These are phyloP conservation scores for Penicillium paradoxum DNA, from an alignment of 495 filamentous ascomycete genomes.

Conservation along the genomic window DNA sequence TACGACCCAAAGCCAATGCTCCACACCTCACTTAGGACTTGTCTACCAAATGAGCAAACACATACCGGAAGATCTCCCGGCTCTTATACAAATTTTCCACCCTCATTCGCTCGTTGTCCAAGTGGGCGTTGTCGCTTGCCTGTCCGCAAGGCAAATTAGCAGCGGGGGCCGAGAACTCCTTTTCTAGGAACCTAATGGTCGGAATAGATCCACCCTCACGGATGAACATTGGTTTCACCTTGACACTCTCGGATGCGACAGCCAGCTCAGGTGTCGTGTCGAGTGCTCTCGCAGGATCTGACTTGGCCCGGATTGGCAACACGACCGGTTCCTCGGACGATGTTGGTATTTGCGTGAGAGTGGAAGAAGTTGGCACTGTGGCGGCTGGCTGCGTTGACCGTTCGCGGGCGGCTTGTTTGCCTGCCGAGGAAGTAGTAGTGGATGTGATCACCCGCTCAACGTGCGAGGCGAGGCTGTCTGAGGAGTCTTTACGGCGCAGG, in stretches of 20 bases:
- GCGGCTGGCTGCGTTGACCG: conserved; percentile 33
- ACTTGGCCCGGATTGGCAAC: conserved; percentile 22
- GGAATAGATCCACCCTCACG: conserved; percentile 94
- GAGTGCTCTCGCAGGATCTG: neutral
- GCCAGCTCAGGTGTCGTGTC: neutral
- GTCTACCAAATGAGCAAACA: conserved; percentile 67
- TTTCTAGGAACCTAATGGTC: conserved; percentile 87
- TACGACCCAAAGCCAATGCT: neutral
- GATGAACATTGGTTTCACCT: conserved; percentile 67
- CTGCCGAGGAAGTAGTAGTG: conserved; percentile 36
- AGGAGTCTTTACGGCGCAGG: conserved; percentile 37
- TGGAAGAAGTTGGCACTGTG: conserved; percentile 53
- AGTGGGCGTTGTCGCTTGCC: conserved; percentile 87
- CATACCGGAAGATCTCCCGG: conserved; percentile 80
- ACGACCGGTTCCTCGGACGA: conserved; percentile 5
- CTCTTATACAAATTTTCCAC: conserved; percentile 86
- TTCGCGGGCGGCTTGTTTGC: conserved; percentile 33
- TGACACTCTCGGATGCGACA: neutral
- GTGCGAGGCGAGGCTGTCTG: conserved; percentile 42
- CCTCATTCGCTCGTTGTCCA: conserved; percentile 89
- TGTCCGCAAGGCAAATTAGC: conserved; percentile 94
- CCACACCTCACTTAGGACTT: conserved; percentile 22
- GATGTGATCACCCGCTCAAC: conserved; percentile 46
- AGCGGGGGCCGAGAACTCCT: conserved; percentile 87
- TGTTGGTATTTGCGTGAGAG: conserved; percentile 45